These are phyloP conservation scores for Sistotremastrum suecicum DNA, from an alignment of 768 basidiomycete genomes.

Conservation along the genomic window DNA sequence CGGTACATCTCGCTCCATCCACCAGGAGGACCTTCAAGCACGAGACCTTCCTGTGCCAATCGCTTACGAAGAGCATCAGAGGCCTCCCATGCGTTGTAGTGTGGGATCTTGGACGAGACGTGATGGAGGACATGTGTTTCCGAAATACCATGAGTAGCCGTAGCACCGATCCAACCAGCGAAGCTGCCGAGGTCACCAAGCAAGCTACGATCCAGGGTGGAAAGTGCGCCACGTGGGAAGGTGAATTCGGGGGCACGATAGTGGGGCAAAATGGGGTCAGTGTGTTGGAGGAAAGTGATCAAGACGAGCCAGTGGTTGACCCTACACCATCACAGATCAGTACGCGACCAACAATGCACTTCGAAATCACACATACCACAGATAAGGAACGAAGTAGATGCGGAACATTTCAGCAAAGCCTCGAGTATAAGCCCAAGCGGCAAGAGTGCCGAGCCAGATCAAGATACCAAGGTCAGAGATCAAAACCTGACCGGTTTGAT, in stretches of 20 bases:
- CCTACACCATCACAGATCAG: constrained; percentile 20
- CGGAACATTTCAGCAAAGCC: constrained; percentile 64
- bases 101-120: constrained; percentile 89
- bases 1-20: constrained; percentile 75
- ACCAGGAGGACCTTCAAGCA: constrained; percentile 60
- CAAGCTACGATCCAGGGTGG: constrained; percentile 77
- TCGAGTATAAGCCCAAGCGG: constrained; percentile 37
- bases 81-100: constrained; percentile 93
- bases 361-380: constrained; percentile 35
- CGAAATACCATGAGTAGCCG: constrained; percentile 82
- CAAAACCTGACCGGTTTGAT: constrained; percentile 64
- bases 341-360: no score
- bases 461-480: constrained; percentile 73
- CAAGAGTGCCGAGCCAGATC: constrained; percentile 51
- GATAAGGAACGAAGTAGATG: constrained; percentile 77
- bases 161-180: constrained; percentile 76
- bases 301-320: constrained; percentile 91
- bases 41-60: constrained; percentile 42
- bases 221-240: constrained; percentile 85
- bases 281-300: constrained; percentile 98
- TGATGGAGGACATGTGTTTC: constrained; percentile 93
- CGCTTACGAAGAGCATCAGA: constrained; percentile 69
- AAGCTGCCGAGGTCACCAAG: constrained; percentile 66
- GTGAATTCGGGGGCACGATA: constrained; percentile 84
- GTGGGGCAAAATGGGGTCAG: constrained; percentile 88